Percentiles rank a stretch among this genome's conserved stretches.
Evolutionary conservation across 2,329 filamentous ascomycete species (phyloP).

Genomic region (Huntiella abstrusa): DNA sequence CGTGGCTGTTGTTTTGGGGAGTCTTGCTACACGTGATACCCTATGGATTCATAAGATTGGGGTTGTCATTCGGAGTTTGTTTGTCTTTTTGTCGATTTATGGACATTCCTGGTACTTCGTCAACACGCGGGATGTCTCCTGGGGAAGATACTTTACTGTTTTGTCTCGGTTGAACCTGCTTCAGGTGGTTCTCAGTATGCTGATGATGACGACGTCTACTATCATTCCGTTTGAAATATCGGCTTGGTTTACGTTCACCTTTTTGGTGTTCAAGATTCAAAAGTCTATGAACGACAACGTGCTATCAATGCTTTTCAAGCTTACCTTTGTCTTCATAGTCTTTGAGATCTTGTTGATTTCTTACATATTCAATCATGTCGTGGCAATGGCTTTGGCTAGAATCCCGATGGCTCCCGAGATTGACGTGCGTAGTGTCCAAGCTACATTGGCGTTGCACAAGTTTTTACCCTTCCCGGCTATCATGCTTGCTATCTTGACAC

Average conservation of each 20-base stretch:
- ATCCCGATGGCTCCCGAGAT: background rate
- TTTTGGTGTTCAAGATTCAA: conserved; percentile 1
- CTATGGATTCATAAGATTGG: conserved; percentile 35
- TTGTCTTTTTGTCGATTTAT: conserved; percentile 44
- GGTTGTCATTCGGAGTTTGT: conserved; percentile 34
- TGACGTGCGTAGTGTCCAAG: background rate
- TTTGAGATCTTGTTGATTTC: conserved; percentile 4
- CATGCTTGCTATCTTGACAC: background rate
- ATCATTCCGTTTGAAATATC: conserved; percentile 2
- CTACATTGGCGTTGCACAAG: conserved; percentile 1
- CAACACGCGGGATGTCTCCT: conserved; percentile 35
- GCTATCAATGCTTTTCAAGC: conserved; percentile 6
- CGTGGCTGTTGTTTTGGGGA: conserved; percentile 32
- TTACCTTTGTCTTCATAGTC: conserved; percentile 5
- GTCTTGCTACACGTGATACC: conserved; percentile 29
- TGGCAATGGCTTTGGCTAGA: background rate
- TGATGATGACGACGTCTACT: background rate
- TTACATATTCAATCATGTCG: conserved; percentile 5
- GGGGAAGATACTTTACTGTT: conserved; percentile 30
- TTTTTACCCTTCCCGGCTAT: conserved; percentile 4
- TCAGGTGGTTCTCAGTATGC: conserved; percentile 14
- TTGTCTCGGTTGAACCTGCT: conserved; percentile 39
- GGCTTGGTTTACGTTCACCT: conserved; percentile 6
- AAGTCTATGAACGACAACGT: conserved; percentile 7
- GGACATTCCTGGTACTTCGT: conserved; percentile 42